Conservation (phyloP, 179 eudicot species). For the Actinidia arguta region DNA sequence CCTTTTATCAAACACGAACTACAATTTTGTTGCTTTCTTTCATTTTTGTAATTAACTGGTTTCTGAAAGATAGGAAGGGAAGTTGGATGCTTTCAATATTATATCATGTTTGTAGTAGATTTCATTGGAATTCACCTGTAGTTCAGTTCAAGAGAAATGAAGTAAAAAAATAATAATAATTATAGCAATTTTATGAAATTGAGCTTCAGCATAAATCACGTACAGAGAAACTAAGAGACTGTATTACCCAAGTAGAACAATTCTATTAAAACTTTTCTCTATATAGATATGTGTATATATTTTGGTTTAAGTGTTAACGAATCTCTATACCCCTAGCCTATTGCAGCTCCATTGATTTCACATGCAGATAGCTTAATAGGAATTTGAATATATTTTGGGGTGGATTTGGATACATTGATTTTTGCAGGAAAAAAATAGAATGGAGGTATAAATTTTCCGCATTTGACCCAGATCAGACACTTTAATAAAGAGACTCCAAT, state of each 20-base stretch:
- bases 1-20: neutral
- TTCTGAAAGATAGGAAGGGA: neutral
- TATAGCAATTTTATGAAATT: constrained; percentile 7
- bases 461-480: no score
- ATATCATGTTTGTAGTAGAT: neutral
- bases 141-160: neutral
- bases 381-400: neutral
- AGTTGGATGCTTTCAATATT: neutral
- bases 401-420: no score
- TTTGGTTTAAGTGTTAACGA: neutral
- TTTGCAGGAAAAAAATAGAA: no score
- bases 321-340: neutral
- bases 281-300: neutral
- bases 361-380: neutral
- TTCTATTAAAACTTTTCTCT: neutral
- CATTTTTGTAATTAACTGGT: neutral
- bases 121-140: neutral
- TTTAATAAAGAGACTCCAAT: no score
- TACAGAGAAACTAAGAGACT: neutral
- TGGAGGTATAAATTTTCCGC: constrained; percentile 1
- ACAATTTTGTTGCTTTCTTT: neutral
- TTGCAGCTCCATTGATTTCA: neutral
- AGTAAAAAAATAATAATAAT: neutral
- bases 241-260: neutral
- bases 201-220: neutral